Base-by-base conservation (phyloP, 495 filamentous ascomycete species). In the Penicillium maclennaniae region DNA sequence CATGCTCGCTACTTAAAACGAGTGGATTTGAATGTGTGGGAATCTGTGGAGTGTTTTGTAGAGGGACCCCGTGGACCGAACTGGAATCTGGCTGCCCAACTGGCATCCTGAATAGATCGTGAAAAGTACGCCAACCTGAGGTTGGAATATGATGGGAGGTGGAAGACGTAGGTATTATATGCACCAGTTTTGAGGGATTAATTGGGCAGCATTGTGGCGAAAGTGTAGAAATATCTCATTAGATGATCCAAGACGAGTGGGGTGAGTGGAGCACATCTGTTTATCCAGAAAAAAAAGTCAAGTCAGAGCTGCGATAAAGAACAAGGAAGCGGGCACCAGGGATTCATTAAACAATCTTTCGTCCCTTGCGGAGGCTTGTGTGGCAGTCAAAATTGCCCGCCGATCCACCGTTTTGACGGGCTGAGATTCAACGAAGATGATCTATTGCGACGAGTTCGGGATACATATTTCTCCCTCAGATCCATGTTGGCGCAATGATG, bases 201-300 rank as follows among this genome's bases (percentile, higher is more conserved):
- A 50, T 55, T 34, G 31, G 54, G 43, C 47, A 54, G 42, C 51
- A 51, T 59, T 38, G 53, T 60, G 57, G 57, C 57, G 53, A 60
- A 59, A 49, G 26, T 39, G 25, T 26, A 43, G 27, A 50, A 60
- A 56, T 60, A 49, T 48, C 53, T 55, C 27, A 39, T 38, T 39
- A 7, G 53, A 49, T 46, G 53, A 56, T 60, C 53, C 49, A 41
- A 49, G 38, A 28, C 45, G 40, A 51, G 47, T 54, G 50, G 50
- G 51, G 47, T 45, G 38, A 31, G 56, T 50, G 52, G 44, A 55
- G 48, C 52, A 12, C 19, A 14, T 17, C 47, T 51, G 19, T 34
- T 53, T 54, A 46, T 51, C 43, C 10, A 43, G 49, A 14, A 25
- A 48, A 41, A 39, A 38, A 37, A 43, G 23, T 43, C 23, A 41